Conservation (phyloP, 805 yeast species). For the Priceomyces melissophilus region DNA sequence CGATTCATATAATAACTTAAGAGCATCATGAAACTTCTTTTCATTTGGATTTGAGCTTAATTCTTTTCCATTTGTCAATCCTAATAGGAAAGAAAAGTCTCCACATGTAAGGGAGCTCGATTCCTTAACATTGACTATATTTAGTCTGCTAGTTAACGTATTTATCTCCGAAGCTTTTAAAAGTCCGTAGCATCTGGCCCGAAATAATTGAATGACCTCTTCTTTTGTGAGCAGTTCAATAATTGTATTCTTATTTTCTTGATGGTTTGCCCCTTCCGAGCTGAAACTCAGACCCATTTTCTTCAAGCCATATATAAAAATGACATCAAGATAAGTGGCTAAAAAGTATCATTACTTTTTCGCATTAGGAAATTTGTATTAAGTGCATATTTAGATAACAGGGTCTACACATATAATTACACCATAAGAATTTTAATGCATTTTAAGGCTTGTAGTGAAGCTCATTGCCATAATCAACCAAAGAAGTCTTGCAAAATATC, state of each 20-base stretch:
- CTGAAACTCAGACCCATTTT: no score
- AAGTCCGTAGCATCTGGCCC: slow-evolving; percentile 11
- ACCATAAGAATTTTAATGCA: neutral
- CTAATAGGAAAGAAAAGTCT: slow-evolving; percentile 20
- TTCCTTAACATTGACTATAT: slow-evolving; percentile 14
- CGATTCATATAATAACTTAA: slow-evolving; percentile 35
- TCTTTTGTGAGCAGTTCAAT: slow-evolving; percentile 17
- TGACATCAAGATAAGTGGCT: neutral
- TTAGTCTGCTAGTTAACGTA: slow-evolving; percentile 13
- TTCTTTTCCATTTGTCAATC: slow-evolving; percentile 10
- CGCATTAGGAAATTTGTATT: neutral
- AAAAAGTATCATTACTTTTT: neutral
- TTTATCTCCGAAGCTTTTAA: slow-evolving; percentile 19
- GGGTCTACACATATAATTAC: neutral
- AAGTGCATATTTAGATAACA: neutral
- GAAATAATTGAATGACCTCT: slow-evolving; percentile 19
- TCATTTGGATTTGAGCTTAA: slow-evolving; percentile 3
- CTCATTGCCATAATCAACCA: slow-evolving; percentile 2
- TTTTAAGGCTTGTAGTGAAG: neutral
- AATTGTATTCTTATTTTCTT: neutral
- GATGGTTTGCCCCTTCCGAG: neutral
- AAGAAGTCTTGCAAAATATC: slow-evolving; percentile 23
- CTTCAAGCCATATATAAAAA: no score
- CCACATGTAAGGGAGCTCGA: slow-evolving; percentile 12
- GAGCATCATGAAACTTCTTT: slow-evolving; percentile 1